Percentiles rank a stretch among this genome's conserved stretches.
phyloP scores from a whole-genome alignment of 495 filamentous ascomycete species.

The Parachaetomium inaequale region DNA sequence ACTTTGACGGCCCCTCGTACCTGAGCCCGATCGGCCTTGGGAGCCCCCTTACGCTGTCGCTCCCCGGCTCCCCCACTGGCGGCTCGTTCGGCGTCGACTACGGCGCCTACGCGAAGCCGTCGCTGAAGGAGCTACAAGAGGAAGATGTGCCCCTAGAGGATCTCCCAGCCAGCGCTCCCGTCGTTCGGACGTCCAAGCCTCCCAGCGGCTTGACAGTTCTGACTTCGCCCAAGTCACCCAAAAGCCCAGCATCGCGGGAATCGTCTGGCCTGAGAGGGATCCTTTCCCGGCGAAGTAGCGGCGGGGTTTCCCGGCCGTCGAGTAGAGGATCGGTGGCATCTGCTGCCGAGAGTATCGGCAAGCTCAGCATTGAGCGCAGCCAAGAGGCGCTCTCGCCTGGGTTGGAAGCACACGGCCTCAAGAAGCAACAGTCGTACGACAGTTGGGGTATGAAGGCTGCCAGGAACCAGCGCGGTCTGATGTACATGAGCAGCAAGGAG shows the following conservation, averaged over 20 bases:
- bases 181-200: slow-evolving; percentile 81
- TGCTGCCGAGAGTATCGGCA: slow-evolving; percentile 56
- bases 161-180: slow-evolving; percentile 70
- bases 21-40: slow-evolving; percentile 29
- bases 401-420: slow-evolving; percentile 33
- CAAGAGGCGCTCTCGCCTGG: slow-evolving; percentile 35
- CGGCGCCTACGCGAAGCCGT: slow-evolving; percentile 52
- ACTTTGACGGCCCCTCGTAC: slow-evolving; percentile 56
- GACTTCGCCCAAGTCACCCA: slow-evolving; percentile 58
- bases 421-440: slow-evolving; percentile 47
- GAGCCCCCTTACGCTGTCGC: slow-evolving; percentile 44
- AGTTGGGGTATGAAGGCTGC: slow-evolving; percentile 53
- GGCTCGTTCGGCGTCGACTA: slow-evolving; percentile 71
- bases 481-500: slow-evolving; percentile 61
- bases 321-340: slow-evolving; percentile 50
- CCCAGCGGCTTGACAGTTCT: slow-evolving; percentile 67
- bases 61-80: slow-evolving; percentile 46
- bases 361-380: slow-evolving; percentile 55
- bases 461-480: slow-evolving; percentile 50
- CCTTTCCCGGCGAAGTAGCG: slow-evolving; percentile 43
- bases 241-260: slow-evolving; percentile 39
- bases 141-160: slow-evolving; percentile 59
- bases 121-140: slow-evolving; percentile 48
- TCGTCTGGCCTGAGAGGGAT: slow-evolving; percentile 42
- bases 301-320: slow-evolving; percentile 46